phyloP scores from a whole-genome alignment of 495 filamentous ascomycete species.

The Durotheca rogersii region DNA sequence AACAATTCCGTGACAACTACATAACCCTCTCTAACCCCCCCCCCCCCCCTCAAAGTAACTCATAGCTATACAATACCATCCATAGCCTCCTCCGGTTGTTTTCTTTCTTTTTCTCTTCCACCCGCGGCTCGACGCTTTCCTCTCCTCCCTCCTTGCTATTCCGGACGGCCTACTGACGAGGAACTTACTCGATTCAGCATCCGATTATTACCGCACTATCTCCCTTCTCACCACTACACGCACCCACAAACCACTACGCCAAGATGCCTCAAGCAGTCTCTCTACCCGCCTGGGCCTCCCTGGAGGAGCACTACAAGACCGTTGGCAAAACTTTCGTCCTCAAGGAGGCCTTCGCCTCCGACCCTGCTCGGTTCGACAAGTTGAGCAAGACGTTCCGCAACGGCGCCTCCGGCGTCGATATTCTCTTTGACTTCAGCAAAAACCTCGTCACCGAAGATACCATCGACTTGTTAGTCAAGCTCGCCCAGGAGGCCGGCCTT shows the following conservation, averaged over 20 bases:
- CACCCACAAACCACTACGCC: not conserved
- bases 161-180: constrained; percentile 24
- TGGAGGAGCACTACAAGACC: constrained; percentile 82
- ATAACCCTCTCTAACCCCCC: too few relatives aligned
- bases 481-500: constrained; percentile 85
- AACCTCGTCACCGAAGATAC: constrained; percentile 96
- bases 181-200: constrained; percentile 15
- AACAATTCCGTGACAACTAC: too few relatives aligned
- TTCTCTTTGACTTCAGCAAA: constrained; percentile 98
- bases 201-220: not conserved
- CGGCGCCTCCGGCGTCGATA: constrained; percentile 59
- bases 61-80: not conserved
- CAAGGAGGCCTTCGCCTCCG: constrained; percentile 87
- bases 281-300: constrained; percentile 78
- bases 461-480: constrained; percentile 75
- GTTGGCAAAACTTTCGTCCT: constrained; percentile 86
- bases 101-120: constrained; percentile 4
- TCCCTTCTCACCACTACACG: too few relatives aligned
- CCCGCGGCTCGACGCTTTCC: constrained; percentile 7
- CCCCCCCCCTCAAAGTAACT: too few relatives aligned
- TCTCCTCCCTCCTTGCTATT: constrained; percentile 30
- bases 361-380: constrained; percentile 86
- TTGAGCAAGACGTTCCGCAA: constrained; percentile 84
- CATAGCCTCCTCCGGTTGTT: not conserved
- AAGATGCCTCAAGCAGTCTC: constrained; percentile 71